Conservation (phyloP, 495 filamentous ascomycete species). For the Penicillium verhagenii region DNA sequence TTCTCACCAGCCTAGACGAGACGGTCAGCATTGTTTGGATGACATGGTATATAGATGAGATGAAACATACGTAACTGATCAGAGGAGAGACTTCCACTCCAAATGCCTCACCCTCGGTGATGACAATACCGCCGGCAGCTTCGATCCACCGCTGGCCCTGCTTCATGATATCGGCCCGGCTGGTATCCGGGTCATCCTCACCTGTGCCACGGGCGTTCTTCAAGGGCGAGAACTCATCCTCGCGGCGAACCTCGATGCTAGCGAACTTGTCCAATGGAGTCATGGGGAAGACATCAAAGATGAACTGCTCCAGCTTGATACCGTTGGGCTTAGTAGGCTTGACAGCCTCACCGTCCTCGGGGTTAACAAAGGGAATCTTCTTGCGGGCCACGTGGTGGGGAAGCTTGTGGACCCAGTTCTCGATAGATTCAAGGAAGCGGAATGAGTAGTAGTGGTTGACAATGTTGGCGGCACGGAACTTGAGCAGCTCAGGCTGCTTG, state of each 20-base stretch:
- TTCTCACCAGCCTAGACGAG: slow-evolving; percentile 78
- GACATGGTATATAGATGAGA: slow-evolving; percentile 4
- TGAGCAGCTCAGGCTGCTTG: slow-evolving; percentile 77
- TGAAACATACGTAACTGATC: slow-evolving; percentile 85
- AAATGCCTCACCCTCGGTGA: slow-evolving; percentile 61
- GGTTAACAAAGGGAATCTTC: slow-evolving; percentile 91
- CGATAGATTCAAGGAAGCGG: slow-evolving; percentile 87
- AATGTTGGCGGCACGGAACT: slow-evolving; percentile 97
- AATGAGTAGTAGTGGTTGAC: slow-evolving; percentile 99
- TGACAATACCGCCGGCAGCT: slow-evolving; percentile 71
- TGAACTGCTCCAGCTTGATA: slow-evolving; percentile 98
- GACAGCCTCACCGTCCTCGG: slow-evolving; percentile 69
- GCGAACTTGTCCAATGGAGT: slow-evolving; percentile 86
- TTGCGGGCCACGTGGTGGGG: slow-evolving; percentile 96
- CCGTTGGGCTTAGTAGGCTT: slow-evolving; percentile 95
- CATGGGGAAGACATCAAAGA: slow-evolving; percentile 97
- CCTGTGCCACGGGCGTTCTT: slow-evolving; percentile 93
- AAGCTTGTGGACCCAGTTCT: slow-evolving; percentile 77
- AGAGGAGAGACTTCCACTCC: slow-evolving; percentile 92
- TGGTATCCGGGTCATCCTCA: slow-evolving; percentile 93
- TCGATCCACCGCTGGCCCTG: slow-evolving; percentile 86
- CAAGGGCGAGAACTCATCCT: slow-evolving; percentile 97
- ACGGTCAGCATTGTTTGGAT: slow-evolving; percentile 27
- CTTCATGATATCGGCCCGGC: slow-evolving; percentile 79
- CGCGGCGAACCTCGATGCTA: slow-evolving; percentile 90